phyloP scores from a whole-genome alignment of 768 basidiomycete species.

The Pisolithus orientalis region DNA sequence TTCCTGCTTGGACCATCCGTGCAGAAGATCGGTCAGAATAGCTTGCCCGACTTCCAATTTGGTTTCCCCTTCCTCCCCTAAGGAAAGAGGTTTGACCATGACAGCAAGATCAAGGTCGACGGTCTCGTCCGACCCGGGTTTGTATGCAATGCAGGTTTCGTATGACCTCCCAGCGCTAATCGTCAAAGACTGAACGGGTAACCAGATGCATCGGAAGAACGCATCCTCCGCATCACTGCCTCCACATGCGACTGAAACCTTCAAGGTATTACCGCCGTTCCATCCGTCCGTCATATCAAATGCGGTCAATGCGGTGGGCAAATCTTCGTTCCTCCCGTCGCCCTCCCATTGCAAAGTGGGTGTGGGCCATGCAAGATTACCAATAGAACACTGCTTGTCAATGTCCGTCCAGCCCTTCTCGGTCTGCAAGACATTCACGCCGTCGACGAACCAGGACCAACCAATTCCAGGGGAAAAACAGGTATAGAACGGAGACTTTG shows the following conservation, averaged over 20 bases:
- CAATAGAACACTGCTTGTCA: slow-evolving; percentile 64
- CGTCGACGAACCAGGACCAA: slow-evolving; percentile 61
- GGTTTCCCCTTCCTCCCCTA: background rate
- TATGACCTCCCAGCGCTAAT: slow-evolving; percentile 42
- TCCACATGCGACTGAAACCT: slow-evolving; percentile 36
- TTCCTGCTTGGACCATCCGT: slow-evolving; percentile 49
- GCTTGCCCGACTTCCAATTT: slow-evolving; percentile 23
- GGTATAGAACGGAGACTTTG: slow-evolving; percentile 48
- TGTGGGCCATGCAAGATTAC: slow-evolving; percentile 64
- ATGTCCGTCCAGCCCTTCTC: slow-evolving; percentile 70
- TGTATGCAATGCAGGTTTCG: slow-evolving; percentile 49
- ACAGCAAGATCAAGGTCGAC: slow-evolving; percentile 39
- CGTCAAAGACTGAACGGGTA: slow-evolving; percentile 59
- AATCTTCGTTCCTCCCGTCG: slow-evolving; percentile 25
- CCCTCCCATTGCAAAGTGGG: slow-evolving; percentile 51
- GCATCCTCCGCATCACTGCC: slow-evolving; percentile 40
- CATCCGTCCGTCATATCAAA: slow-evolving; percentile 62
- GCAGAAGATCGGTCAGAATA: slow-evolving; percentile 28
- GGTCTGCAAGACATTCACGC: slow-evolving; percentile 42
- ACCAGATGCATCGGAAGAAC: slow-evolving; percentile 51
- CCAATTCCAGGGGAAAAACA: slow-evolving; percentile 70
- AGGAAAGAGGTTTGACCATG: slow-evolving; percentile 28
- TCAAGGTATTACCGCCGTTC: slow-evolving; percentile 60
- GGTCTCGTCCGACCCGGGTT: slow-evolving; percentile 28
- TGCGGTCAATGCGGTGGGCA: slow-evolving; percentile 38